Conservation (phyloP, 768 basidiomycete genomes). For the Aureoboletus auriporus region DNA sequence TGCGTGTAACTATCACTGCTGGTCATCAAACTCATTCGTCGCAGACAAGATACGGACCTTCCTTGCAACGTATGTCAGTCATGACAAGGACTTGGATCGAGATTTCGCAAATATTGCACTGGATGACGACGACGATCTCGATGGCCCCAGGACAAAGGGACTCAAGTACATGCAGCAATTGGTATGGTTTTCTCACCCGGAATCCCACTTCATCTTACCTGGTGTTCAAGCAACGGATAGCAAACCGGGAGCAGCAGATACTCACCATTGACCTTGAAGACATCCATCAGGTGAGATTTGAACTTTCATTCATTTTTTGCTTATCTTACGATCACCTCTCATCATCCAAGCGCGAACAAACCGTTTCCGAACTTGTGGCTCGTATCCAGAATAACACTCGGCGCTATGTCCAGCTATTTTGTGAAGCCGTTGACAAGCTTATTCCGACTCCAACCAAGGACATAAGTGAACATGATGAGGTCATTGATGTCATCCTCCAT, state of each 20-base stretch:
- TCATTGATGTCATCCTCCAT: conserved; percentile 94
- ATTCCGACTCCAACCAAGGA: conserved; percentile 89
- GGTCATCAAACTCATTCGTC: conserved; percentile 2
- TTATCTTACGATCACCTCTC: conserved; percentile 6
- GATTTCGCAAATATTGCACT: conserved; percentile 72
- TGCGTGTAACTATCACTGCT: conserved; percentile 16
- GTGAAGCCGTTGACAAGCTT: conserved; percentile 84
- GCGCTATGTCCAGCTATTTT: conserved; percentile 87
- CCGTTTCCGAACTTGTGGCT: conserved; percentile 66
- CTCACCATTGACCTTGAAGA: conserved; percentile 88
- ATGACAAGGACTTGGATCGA: conserved; percentile 61
- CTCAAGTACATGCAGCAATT: conserved; percentile 83
- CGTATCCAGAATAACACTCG: conserved; percentile 83
- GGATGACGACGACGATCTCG: conserved; percentile 40
- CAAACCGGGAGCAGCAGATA: conserved; percentile 91
- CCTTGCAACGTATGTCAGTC: conserved; percentile 61
- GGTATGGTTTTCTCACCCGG: conserved; percentile 43
- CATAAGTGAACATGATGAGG: conserved; percentile 87
- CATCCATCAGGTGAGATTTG: conserved; percentile 55
- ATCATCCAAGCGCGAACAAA: conserved; percentile 57
- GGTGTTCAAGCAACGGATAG: conserved; percentile 71
- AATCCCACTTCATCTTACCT: conserved; percentile 18
- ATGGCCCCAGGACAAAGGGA: conserved; percentile 34
- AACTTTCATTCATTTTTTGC: conserved; percentile 2
- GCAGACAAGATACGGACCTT: conserved; percentile 70